Evolutionary conservation across 1,284 basidiomycete genomes (phyloP), one percentile per base, ranked within the genome.

Genomic region (Puccinia coronata): DNA sequence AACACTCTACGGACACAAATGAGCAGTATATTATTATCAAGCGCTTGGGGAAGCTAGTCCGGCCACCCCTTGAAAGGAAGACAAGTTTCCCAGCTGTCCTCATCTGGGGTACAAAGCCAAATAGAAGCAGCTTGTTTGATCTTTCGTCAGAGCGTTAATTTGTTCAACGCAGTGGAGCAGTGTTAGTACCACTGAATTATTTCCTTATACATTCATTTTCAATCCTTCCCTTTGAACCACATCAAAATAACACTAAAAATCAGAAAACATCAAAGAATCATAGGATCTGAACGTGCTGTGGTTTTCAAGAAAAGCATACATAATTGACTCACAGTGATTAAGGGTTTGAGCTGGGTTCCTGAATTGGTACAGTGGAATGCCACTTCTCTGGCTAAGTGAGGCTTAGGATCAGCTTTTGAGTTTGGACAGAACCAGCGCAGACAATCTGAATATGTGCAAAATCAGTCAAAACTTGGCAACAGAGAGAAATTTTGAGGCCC

Each of bases 381-480:
- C 80, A 93, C 93, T 86, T 97, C 92, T 83, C 92, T 90, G 84
- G 99, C 93, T 83, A 95, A 88, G 2, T 92, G 92, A 0, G 96
- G 94, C 71, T 78, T 77, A 14, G 89, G 88, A 31, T 87, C 84
- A 85, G 96, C 93, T 12, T 88, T 88, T 0, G 87, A 84, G 41
- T 91, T 91, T 39, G 90, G 91, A 87, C 96, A 98, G 86, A 97
- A 98, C 96, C 96, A 98, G 61, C 94, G 91, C 81, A 98, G 89
- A 1, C 92, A 92, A 86, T 99, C 96, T 95, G 85, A n/a, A 23
- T 51, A 16, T 39, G 11, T 28, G 6, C n/a, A n/a, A n/a, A n/a
- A n/a, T n/a, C n/a, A n/a, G n/a, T n/a, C n/a, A n/a, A n/a, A n/a
- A n/a, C n/a, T n/a, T n/a, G n/a, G n/a, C n/a, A n/a, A n/a, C n/a